These are phyloP conservation scores for Discostella pseudostelligera DNA, from an alignment of 108 stramenopile species.

Conservation along the genomic window DNA sequence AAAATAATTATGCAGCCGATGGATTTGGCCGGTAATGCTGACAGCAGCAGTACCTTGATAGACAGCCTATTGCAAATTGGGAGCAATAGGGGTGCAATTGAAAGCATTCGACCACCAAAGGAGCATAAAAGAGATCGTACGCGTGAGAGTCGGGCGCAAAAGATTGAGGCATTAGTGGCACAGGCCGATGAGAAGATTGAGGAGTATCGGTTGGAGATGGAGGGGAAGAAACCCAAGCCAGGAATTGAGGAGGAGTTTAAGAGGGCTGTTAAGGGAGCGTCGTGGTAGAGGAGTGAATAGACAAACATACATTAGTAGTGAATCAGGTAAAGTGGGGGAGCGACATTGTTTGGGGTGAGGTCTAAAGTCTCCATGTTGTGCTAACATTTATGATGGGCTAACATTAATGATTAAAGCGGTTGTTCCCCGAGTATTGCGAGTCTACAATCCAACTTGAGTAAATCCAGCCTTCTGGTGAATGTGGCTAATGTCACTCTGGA, in stretches of 20 bases:
- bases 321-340: too few relatives aligned
- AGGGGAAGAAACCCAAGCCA: slow-evolving; percentile 46
- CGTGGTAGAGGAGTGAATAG: slow-evolving; percentile 12
- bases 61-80: too few relatives aligned
- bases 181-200: slow-evolving; percentile 65
- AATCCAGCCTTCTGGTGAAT: slow-evolving; percentile 86
- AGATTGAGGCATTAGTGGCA: slow-evolving; percentile 65
- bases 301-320: too few relatives aligned
- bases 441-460: slow-evolving; percentile 64
- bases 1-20: neutral
- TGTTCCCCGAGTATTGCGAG: too few relatives aligned
- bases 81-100: slow-evolving; percentile 27
- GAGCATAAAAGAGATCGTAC: slow-evolving; percentile 60
- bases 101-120: slow-evolving; percentile 60
- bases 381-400: too few relatives aligned
- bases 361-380: too few relatives aligned
- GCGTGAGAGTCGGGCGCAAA: slow-evolving; percentile 68
- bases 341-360: too few relatives aligned
- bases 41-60: too few relatives aligned
- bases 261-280: slow-evolving; percentile 29
- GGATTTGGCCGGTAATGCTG: neutral
- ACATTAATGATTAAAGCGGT: too few relatives aligned
- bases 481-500: slow-evolving; percentile 83
- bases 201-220: slow-evolving; percentile 55
- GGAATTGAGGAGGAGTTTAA: slow-evolving; percentile 52